These are phyloP conservation scores for Gymnopilus junonius DNA, from an alignment of 768 basidiomycete species.

Conservation along the genomic window DNA sequence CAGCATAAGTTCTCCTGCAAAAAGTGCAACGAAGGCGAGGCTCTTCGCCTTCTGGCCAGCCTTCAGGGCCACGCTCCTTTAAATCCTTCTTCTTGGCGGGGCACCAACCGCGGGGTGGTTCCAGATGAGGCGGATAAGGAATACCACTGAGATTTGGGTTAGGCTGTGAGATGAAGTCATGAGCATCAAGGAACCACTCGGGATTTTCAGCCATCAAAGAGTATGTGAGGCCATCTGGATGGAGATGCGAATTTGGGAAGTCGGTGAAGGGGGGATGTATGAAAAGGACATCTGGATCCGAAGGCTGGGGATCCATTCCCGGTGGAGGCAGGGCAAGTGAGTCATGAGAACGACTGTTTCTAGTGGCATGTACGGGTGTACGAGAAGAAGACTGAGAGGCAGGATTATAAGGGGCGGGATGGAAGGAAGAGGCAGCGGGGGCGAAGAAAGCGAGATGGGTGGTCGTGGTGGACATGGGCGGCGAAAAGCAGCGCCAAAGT, in stretches of 20 bases:
- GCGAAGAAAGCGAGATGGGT: constrained; percentile 64
- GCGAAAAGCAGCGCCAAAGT: constrained; percentile 15
- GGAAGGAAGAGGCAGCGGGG: constrained; percentile 65
- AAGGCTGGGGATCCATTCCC: constrained; percentile 68
- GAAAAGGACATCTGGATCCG: constrained; percentile 70
- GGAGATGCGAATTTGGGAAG: constrained; percentile 64
- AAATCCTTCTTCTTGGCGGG: constrained; percentile 83
- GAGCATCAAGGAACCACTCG: constrained; percentile 78
- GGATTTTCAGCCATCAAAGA: constrained; percentile 73
- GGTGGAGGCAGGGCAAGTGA: constrained; percentile 50
- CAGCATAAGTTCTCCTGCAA: constrained; percentile 82
- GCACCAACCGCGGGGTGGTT: constrained; percentile 87
- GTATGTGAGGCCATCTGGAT: constrained; percentile 74
- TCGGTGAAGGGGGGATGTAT: constrained; percentile 74
- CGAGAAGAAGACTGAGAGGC: constrained; percentile 28
- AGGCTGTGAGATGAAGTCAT: constrained; percentile 60
- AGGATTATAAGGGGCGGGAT: constrained; percentile 66
- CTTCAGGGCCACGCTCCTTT: constrained; percentile 67
- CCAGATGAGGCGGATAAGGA: constrained; percentile 74
- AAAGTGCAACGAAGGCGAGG: constrained; percentile 84
- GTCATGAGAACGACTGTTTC: constrained; percentile 41
- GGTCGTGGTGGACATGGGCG: constrained; percentile 29
- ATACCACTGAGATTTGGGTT: constrained; percentile 57
- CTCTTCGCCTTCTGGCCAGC: constrained; percentile 83
- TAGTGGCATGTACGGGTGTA: constrained; percentile 27